Conservation (phyloP, 257 asterid species). For the Penstemon davidsonii region DNA sequence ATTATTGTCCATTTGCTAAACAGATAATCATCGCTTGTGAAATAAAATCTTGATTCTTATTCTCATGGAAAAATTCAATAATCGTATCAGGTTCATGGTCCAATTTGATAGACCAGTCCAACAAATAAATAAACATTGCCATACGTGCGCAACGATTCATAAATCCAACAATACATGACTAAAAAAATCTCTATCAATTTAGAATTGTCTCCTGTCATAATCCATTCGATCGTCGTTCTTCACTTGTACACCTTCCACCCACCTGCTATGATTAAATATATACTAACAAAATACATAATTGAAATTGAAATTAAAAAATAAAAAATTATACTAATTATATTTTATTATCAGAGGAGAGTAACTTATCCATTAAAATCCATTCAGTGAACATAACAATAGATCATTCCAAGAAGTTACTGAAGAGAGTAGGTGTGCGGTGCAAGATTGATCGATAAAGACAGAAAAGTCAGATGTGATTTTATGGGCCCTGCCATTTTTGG, state of each 20-base stretch:
- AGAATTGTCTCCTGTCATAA: not conserved
- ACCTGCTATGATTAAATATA: slow-evolving; percentile 31
- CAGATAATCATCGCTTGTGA: not conserved
- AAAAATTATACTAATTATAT: no score
- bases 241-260: slow-evolving; percentile 26
- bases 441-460: not conserved
- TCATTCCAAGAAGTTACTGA: not conserved
- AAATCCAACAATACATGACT: not conserved
- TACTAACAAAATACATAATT: slow-evolving; percentile 9
- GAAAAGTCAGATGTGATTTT: slow-evolving; percentile 23
- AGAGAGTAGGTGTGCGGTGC: no score
- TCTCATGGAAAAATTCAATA: not conserved
- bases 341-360: no score
- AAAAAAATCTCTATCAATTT: not conserved
- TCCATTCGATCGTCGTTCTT: not conserved
- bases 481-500: slow-evolving; percentile 27
- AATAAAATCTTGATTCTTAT: slow-evolving; percentile 24
- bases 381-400: no score
- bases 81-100: slow-evolving; percentile 25
- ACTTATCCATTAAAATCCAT: no score
- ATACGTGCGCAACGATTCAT: not conserved
- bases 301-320: not conserved
- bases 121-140: not conserved
- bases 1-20: slow-evolving; percentile 2
- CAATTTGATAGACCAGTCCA: slow-evolving; percentile 31